Percentiles rank a stretch among this genome's conserved stretches.
Conservation (phyloP, 331 rosid genomes). For the Pyracantha coccinea region DNA sequence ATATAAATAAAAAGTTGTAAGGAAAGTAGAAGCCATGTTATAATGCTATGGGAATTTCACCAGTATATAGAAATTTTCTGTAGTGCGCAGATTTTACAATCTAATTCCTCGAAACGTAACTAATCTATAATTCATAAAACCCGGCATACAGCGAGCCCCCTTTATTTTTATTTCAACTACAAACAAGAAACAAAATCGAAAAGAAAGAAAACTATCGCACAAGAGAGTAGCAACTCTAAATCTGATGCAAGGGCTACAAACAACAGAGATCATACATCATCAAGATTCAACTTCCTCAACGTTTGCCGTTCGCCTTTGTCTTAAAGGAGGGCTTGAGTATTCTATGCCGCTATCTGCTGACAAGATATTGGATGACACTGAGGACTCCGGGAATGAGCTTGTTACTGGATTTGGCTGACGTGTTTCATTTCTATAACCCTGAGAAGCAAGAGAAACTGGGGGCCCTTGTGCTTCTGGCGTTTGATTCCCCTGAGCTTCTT, state of each 20-base stretch:
- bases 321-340: conserved; percentile 40
- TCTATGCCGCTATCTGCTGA: conserved; percentile 37
- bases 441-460: conserved; percentile 27
- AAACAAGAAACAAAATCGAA: not conserved
- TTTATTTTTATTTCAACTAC: not conserved
- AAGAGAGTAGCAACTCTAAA: not conserved
- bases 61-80: not conserved
- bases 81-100: not conserved
- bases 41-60: not conserved
- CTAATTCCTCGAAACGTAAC: not conserved
- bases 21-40: too few species aligned
- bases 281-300: conserved; percentile 35
- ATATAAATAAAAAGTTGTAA: too few species aligned
- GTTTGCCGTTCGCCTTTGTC: conserved; percentile 41
- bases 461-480: conserved; percentile 24
- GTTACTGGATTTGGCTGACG: conserved; percentile 31
- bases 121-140: not conserved
- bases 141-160: not conserved
- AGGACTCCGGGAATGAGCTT: conserved; percentile 32
- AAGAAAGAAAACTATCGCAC: not conserved
- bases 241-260: conserved; percentile 10
- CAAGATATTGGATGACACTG: conserved; percentile 40
- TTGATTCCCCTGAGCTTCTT: conserved; percentile 62
- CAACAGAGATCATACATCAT: conserved; percentile 6
- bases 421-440: conserved; percentile 33